Evolutionary conservation across 2,329 filamentous ascomycete genomes (phyloP).

Genomic region (Aspergillus puulaauensis): DNA sequence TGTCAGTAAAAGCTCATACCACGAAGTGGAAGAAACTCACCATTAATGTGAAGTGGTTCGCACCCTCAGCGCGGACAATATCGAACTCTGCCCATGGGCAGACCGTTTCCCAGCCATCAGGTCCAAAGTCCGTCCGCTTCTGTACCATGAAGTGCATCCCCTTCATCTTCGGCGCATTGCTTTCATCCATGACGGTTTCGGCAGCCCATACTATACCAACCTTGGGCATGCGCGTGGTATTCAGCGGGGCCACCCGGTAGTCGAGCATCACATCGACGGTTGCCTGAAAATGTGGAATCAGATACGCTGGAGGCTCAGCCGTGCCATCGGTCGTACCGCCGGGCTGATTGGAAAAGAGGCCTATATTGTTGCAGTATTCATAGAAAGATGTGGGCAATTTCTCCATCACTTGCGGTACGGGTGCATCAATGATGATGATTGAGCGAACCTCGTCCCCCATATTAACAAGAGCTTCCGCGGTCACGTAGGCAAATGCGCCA

Average conservation of each 20-base stretch:
- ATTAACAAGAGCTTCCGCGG: conserved; percentile 56
- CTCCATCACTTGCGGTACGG: conserved; percentile 48
- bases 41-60: conserved; percentile 6
- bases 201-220: conserved; percentile 4
- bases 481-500: conserved; percentile 65
- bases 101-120: neutral
- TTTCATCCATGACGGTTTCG: neutral
- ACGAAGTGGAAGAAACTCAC: neutral
- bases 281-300: conserved; percentile 4
- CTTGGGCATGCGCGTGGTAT: conserved; percentile 1
- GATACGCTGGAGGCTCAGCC: neutral
- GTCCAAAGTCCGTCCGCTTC: conserved; percentile 3
- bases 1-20: neutral
- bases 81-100: neutral
- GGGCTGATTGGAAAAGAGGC: neutral
- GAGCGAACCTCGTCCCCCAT: conserved; percentile 53
- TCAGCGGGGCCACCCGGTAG: neutral
- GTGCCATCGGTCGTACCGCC: neutral
- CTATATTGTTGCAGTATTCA: conserved; percentile 1
- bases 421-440: conserved; percentile 64
- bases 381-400: neutral
- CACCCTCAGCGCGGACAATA: neutral
- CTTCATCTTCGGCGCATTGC: neutral
- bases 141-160: conserved; percentile 4
- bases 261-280: conserved; percentile 6